Conservation (phyloP, 2,329 filamentous ascomycete genomes). For the Fusarium secorum region DNA sequence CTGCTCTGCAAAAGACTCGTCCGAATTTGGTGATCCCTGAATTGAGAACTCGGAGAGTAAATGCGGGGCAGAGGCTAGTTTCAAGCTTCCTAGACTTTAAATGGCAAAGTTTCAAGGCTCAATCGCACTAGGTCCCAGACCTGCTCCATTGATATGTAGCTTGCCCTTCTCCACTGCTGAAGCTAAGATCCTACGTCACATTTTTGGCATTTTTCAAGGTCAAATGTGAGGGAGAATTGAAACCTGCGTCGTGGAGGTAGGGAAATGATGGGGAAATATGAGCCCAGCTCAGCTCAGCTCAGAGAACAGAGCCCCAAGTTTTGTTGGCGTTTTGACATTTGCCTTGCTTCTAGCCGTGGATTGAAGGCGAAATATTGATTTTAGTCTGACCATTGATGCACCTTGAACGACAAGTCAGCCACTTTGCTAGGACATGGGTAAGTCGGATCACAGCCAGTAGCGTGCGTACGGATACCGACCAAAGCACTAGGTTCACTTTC, state of each 20-base stretch:
- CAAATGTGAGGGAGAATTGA: constrained; percentile 32
- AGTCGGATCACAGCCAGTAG: constrained; percentile 19
- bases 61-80: constrained; percentile 32
- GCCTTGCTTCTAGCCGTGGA: not conserved
- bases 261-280: not conserved
- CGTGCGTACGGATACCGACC: constrained; percentile 15
- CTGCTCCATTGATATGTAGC: constrained; percentile 16
- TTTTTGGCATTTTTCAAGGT: constrained; percentile 6
- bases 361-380: constrained; percentile 19
- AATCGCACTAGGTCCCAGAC: constrained; percentile 2
- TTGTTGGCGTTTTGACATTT: constrained; percentile 1
- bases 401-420: constrained; percentile 21
- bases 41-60: constrained; percentile 7
- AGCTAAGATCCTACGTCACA: constrained; percentile 27
- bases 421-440: constrained; percentile 18
- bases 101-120: constrained; percentile 24
- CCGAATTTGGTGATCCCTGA: constrained; percentile 1
- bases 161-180: constrained; percentile 12
- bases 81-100: constrained; percentile 13
- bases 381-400: constrained; percentile 28
- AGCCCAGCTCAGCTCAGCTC: not conserved
- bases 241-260: constrained; percentile 23
- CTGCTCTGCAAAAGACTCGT: not conserved
- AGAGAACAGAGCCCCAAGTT: not conserved
- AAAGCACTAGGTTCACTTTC: constrained; percentile 10